phyloP scores from a whole-genome alignment of 2,329 filamentous ascomycete species.

The Talaromyces pinophilus region DNA sequence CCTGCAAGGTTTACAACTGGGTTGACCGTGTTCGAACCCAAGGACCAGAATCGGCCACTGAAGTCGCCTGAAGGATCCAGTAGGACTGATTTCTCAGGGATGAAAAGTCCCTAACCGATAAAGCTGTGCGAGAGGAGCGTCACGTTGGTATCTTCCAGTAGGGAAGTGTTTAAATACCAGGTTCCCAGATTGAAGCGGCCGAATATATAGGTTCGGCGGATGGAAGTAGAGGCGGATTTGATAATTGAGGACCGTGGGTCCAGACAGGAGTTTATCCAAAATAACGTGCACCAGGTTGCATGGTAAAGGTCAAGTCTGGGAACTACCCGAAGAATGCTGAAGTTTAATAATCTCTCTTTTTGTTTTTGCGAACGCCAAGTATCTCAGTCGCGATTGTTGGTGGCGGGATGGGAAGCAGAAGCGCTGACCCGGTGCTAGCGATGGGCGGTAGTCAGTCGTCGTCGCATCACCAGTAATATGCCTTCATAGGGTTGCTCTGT shows the following conservation, averaged over 20 bases:
- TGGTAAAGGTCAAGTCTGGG: conserved; percentile 18
- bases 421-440: conserved; percentile 21
- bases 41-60: conserved; percentile 53
- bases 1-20: conserved; percentile 35
- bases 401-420: conserved; percentile 12
- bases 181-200: not conserved
- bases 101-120: conserved; percentile 29
- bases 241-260: conserved; percentile 22
- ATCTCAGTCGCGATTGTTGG: not conserved
- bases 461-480: conserved; percentile 18
- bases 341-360: conserved; percentile 1
- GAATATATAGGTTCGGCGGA: not conserved
- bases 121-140: conserved; percentile 7
- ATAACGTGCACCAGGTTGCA: conserved; percentile 23
- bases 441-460: conserved; percentile 19
- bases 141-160: conserved; percentile 17
- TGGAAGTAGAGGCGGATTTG: not conserved
- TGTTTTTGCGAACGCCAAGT: not conserved
- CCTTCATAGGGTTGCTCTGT: not conserved
- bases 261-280: conserved; percentile 19
- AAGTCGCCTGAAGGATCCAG: conserved; percentile 52
- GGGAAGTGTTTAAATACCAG: conserved; percentile 17
- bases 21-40: conserved; percentile 37
- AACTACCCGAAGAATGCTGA: conserved; percentile 1
- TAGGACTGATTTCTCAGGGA: conserved; percentile 38